phyloP scores from a whole-genome alignment of 2,329 filamentous ascomycete genomes.

The Ophiostoma tasmaniense region DNA sequence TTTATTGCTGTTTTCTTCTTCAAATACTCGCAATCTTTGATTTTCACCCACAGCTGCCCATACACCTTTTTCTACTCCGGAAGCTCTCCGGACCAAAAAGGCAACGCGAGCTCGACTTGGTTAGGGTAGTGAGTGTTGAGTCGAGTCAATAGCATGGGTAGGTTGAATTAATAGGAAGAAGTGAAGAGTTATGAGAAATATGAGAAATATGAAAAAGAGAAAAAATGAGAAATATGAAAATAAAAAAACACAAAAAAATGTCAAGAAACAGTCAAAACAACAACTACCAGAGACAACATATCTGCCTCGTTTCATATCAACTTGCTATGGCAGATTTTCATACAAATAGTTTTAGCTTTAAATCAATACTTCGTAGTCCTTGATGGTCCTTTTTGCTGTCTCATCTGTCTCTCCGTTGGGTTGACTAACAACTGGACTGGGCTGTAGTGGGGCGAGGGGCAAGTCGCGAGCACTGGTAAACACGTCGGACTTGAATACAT shows the following conservation, averaged over 20 bases:
- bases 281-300: no score
- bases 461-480: background rate
- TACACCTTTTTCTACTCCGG: background rate
- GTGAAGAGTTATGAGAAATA: background rate
- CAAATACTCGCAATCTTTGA: no score
- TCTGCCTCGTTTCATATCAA: no score
- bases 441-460: background rate
- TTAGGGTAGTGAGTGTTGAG: background rate
- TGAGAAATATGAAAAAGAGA: background rate
- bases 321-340: no score
- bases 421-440: background rate
- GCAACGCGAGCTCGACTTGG: background rate
- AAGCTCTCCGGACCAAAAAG: background rate
- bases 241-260: background rate
- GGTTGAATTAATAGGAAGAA: background rate
- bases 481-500: background rate
- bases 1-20: background rate
- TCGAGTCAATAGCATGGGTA: no score
- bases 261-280: no score
- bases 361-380: no score
- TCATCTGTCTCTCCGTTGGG: background rate
- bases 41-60: no score
- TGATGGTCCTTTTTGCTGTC: background rate
- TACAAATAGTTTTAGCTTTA: no score
- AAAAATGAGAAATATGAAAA: background rate